A percentile compares a stretch with the other conserved stretches of the same genome.
Evolutionary conservation across 495 filamentous ascomycete species (phyloP).

Genomic region (Aspergillus egyptiacus): DNA sequence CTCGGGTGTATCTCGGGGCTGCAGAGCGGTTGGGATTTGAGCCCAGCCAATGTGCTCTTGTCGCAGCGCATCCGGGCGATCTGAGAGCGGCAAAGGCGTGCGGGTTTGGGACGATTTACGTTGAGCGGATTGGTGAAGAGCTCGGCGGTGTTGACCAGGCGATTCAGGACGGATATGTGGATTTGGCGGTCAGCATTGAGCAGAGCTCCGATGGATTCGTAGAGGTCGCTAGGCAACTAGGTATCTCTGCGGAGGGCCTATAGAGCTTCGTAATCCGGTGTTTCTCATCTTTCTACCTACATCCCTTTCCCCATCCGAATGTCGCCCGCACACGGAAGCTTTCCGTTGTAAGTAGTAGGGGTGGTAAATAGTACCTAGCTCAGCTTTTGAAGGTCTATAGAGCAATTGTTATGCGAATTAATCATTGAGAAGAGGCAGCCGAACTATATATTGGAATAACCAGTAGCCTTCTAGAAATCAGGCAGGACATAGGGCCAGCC

Average conservation of each 20-base stretch:
- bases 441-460: neutral
- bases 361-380: too few relatives aligned
- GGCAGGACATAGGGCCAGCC: neutral
- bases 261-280: neutral
- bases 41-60: conserved; percentile 62
- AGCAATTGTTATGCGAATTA: too few relatives aligned
- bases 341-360: too few relatives aligned
- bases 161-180: conserved; percentile 52
- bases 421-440: too few relatives aligned
- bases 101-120: conserved; percentile 67
- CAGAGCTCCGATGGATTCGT: conserved; percentile 22
- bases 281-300: neutral
- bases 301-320: too few relatives aligned
- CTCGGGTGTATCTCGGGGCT: conserved; percentile 62
- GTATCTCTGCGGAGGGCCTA: conserved; percentile 7
- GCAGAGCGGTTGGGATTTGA: conserved; percentile 50
- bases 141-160: conserved; percentile 46
- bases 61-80: conserved; percentile 70
- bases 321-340: neutral
- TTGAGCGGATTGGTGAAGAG: conserved; percentile 65
- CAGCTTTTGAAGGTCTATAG: too few relatives aligned
- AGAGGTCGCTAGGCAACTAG: conserved; percentile 31
- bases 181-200: conserved; percentile 28
- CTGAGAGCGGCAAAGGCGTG: conserved; percentile 56
- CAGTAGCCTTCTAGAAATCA: neutral